Evolutionary conservation across 2,329 filamentous ascomycete species (phyloP).

Genomic region (Didymella segeticola): DNA sequence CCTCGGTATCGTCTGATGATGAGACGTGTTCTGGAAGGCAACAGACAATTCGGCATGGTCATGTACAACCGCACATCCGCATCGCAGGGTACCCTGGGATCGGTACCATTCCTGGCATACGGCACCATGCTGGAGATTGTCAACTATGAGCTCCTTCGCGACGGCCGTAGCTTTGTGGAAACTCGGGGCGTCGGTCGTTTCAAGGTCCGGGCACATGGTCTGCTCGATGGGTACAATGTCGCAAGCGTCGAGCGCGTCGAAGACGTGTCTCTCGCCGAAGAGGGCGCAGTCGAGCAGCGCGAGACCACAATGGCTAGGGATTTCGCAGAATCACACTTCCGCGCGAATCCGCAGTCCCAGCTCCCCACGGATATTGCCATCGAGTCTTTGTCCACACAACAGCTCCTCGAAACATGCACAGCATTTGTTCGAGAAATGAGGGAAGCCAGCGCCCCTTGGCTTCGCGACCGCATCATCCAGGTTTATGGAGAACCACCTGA

Average conservation of each 20-base stretch:
- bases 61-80: constrained; percentile 66
- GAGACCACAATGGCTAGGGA: constrained; percentile 62
- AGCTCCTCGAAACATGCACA: constrained; percentile 69
- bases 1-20: constrained; percentile 93
- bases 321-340: constrained; percentile 45
- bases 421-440: constrained; percentile 75
- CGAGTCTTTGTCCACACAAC: constrained; percentile 70
- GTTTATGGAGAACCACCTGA: constrained; percentile 79
- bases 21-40: constrained; percentile 73
- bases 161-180: constrained; percentile 83
- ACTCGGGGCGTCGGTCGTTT: constrained; percentile 80
- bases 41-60: constrained; percentile 85
- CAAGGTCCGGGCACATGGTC: constrained; percentile 68
- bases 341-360: constrained; percentile 37
- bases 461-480: constrained; percentile 72
- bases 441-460: constrained; percentile 73
- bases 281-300: constrained; percentile 75
- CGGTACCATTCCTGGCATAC: constrained; percentile 70
- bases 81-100: constrained; percentile 61
- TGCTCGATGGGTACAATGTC: constrained; percentile 78
- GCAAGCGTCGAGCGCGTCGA: constrained; percentile 79
- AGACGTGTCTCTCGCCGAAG: constrained; percentile 81
- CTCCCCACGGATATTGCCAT: constrained; percentile 48
- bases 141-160: constrained; percentile 74
- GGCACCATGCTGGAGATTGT: constrained; percentile 81